Conservation (phyloP, 2,329 filamentous ascomycete species). For the Zymoseptoria brevis region DNA sequence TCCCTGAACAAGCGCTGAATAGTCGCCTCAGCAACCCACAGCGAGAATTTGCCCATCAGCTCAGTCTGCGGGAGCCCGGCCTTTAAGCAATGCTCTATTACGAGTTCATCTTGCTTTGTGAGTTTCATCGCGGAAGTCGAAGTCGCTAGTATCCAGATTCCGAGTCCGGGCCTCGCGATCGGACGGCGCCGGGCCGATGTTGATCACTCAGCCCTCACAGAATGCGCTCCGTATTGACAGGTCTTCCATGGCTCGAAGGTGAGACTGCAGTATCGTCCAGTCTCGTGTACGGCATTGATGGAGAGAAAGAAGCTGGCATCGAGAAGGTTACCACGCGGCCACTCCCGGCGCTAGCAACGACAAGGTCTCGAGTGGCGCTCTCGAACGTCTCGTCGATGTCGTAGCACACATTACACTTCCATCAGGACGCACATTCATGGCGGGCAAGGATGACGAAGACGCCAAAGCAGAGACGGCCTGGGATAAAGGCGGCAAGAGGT, state of each 20-base stretch:
- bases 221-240: too few species aligned
- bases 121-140: background rate
- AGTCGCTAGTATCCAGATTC: too few species aligned
- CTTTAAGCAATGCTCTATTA: background rate
- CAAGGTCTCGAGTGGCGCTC: background rate
- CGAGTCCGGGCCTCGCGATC: too few species aligned
- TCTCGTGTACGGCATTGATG: too few species aligned
- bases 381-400: background rate
- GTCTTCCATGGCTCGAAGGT: too few species aligned
- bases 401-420: background rate
- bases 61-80: background rate
- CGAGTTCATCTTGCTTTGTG: background rate
- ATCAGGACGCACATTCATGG: background rate
- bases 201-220: too few species aligned
- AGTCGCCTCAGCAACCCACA: background rate
- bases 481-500: conserved; percentile 28
- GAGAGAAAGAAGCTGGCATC: too few species aligned
- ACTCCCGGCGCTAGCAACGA: background rate
- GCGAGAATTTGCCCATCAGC: background rate
- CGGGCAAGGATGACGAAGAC: background rate
- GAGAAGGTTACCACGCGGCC: background rate
- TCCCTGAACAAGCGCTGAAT: background rate
- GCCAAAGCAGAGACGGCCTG: conserved; percentile 14
- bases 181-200: too few species aligned
- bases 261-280: too few species aligned